These are phyloP conservation scores for Ilyonectria mors-panacis DNA, from an alignment of 2,329 filamentous ascomycete genomes.

Conservation along the genomic window DNA sequence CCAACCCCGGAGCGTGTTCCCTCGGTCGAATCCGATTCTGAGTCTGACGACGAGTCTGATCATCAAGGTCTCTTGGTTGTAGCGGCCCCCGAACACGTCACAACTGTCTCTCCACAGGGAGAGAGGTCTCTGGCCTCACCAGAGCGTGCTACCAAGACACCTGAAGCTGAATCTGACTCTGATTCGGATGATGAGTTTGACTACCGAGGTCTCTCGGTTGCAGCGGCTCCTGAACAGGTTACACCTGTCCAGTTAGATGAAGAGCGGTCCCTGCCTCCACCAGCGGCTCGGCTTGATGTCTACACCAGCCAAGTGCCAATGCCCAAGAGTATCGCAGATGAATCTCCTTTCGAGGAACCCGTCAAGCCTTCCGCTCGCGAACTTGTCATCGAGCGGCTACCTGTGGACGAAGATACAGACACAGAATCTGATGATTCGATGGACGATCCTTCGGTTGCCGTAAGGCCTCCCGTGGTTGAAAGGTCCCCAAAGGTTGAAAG, in stretches of 20 bases:
- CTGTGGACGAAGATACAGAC: conserved; percentile 5
- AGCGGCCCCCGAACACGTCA: background rate
- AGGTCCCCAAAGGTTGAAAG: conserved; percentile 8
- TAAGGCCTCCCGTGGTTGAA: background rate
- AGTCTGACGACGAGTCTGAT: background rate
- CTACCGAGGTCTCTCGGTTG: conserved; percentile 1
- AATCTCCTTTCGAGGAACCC: background rate
- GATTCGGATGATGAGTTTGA: background rate
- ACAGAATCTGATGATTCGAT: background rate
- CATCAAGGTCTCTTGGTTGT: background rate
- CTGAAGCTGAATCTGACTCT: background rate
- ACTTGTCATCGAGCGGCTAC: background rate
- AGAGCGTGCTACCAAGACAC: background rate
- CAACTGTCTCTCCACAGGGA: background rate
- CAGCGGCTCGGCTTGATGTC: background rate
- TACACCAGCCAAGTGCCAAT: background rate
- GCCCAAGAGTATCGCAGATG: too few species aligned
- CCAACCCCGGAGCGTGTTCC: background rate
- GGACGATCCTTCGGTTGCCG: background rate
- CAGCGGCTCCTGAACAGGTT: background rate
- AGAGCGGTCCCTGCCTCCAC: background rate
- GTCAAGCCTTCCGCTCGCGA: background rate
- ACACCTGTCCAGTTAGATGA: background rate
- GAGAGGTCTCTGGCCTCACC: background rate
- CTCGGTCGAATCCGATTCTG: background rate